These are phyloP conservation scores for Elymus sibiricus DNA, from an alignment of 176 grass and related monocot species.

Conservation along the genomic window DNA sequence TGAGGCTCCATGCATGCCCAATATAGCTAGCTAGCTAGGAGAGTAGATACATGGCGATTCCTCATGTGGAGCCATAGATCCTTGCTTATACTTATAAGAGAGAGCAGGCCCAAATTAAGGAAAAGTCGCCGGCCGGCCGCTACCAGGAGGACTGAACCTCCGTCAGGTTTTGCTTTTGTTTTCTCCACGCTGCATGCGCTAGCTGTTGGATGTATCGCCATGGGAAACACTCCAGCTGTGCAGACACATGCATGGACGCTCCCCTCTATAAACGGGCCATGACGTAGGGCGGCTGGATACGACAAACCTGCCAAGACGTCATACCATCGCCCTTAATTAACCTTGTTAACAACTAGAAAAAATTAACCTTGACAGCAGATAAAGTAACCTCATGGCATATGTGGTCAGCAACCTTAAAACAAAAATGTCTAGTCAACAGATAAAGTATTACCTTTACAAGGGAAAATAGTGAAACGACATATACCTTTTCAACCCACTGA, in stretches of 20 bases:
- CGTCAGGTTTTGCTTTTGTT: neutral
- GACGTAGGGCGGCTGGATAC: slow-evolving; percentile 5
- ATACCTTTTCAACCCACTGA: no score
- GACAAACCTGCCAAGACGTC: neutral
- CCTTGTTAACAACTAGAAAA: no score
- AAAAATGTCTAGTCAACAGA: no score
- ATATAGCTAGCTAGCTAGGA: neutral
- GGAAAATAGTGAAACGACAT: no score
- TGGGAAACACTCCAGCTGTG: neutral
- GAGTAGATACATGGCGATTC: neutral
- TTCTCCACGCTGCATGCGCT: neutral
- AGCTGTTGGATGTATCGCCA: no score
- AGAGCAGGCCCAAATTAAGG: neutral
- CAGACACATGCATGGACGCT: neutral
- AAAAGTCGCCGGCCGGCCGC: neutral
- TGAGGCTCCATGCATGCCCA: neutral
- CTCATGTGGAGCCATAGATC: neutral
- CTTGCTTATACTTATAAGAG: neutral
- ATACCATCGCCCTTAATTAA: no score
- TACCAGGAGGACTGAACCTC: no score
- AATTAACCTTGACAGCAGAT: no score
- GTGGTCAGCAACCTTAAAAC: no score
- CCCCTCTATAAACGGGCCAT: neutral
- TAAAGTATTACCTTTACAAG: no score
- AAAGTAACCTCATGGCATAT: no score